A percentile compares a stretch with the other conserved stretches of the same genome.
These are phyloP conservation scores for Rutstroemia sp. DNA, from an alignment of 2,329 filamentous ascomycete genomes.

Conservation along the genomic window DNA sequence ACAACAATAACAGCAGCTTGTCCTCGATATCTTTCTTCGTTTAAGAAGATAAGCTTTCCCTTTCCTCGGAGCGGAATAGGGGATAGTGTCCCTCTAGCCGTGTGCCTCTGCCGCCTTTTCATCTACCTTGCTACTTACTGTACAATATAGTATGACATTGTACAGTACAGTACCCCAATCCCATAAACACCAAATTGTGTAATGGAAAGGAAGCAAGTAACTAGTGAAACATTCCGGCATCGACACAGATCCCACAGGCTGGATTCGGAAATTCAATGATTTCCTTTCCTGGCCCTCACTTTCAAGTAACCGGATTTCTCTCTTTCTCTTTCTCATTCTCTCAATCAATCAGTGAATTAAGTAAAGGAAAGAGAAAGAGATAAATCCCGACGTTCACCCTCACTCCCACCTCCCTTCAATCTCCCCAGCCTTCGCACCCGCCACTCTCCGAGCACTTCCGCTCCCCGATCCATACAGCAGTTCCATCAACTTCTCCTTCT, in stretches of 20 bases:
- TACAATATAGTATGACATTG: no score
- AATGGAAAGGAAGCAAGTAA: neutral
- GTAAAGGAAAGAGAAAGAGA: neutral
- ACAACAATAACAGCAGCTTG: neutral
- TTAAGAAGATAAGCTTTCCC: no score
- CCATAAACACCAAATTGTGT: no score
- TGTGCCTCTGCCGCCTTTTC: no score
- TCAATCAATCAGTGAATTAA: neutral
- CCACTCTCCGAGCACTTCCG: conserved; percentile 13
- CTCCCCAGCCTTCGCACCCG: conserved; percentile 9
- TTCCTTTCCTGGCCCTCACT: conserved; percentile 1
- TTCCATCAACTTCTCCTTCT: conserved; percentile 79
- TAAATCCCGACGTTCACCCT: neutral
- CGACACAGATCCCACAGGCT: neutral
- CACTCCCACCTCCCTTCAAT: conserved; percentile 18
- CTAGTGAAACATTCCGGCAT: neutral
- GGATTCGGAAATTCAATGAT: neutral
- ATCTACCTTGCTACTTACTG: no score
- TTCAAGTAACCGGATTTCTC: neutral
- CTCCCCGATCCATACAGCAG: conserved; percentile 54
- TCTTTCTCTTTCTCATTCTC: neutral
- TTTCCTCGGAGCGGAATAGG: neutral
- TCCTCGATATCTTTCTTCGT: neutral
- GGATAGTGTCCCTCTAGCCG: neutral
- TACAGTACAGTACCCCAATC: no score